phyloP scores from a whole-genome alignment of 179 eudicot species.

The Pouteria campechiana region DNA sequence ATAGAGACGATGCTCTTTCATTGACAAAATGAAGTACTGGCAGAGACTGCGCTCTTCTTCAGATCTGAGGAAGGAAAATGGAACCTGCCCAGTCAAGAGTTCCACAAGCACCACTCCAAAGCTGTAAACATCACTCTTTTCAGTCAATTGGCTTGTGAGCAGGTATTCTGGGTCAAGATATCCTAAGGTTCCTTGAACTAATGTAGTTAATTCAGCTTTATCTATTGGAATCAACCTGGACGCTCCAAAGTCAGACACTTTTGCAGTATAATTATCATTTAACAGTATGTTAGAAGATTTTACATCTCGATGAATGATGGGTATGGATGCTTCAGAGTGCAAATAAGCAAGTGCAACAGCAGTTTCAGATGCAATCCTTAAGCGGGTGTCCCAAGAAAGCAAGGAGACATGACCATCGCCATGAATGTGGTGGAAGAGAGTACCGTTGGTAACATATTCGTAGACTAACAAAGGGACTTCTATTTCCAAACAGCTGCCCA shows the following conservation, averaged over 20 bases:
- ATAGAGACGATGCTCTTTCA: too few species aligned
- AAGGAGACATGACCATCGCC: background rate
- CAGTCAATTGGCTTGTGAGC: slow-evolving; percentile 6
- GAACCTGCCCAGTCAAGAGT: slow-evolving; percentile 3
- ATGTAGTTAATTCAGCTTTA: slow-evolving; percentile 6
- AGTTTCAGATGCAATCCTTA: slow-evolving; percentile 12
- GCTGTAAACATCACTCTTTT: slow-evolving; percentile 18
- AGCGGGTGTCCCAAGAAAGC: slow-evolving; percentile 4
- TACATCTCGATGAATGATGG: slow-evolving; percentile 14
- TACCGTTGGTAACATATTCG: slow-evolving; percentile 9
- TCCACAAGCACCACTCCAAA: slow-evolving; percentile 12
- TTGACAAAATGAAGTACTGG: too few species aligned
- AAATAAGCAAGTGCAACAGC: slow-evolving; percentile 13
- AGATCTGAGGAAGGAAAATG: too few species aligned
- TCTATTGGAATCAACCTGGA: slow-evolving; percentile 9
- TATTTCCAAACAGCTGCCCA: slow-evolving; percentile 14
- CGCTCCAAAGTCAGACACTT: slow-evolving; percentile 15
- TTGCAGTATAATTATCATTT: slow-evolving; percentile 5
- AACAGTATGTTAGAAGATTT: slow-evolving; percentile 14
- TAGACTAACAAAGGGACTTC: slow-evolving; percentile 10
- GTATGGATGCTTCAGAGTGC: slow-evolving; percentile 11
- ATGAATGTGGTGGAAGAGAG: slow-evolving; percentile 7
- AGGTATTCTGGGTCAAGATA: slow-evolving; percentile 16
- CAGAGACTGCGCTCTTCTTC: too few species aligned
- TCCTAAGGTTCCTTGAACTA: slow-evolving; percentile 14